Percentiles rank a stretch among this genome's conserved stretches.
These are phyloP conservation scores for Pistacia integerrima DNA, from an alignment of 345 rosid species.

Conservation along the genomic window DNA sequence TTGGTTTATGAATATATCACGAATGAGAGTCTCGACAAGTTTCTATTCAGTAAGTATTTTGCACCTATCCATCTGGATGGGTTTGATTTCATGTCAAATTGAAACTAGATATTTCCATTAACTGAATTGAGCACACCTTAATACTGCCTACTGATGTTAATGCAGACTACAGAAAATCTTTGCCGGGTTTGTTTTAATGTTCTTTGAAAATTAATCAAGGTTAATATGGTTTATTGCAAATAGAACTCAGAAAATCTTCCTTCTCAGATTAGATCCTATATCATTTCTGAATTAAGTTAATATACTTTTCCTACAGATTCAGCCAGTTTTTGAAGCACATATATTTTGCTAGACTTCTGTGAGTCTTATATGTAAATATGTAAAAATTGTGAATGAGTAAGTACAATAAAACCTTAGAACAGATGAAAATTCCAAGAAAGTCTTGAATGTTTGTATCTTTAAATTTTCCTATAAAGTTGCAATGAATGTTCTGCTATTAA, in stretches of 20 bases:
- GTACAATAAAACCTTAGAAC: background rate
- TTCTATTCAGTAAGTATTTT: slow-evolving; percentile 78
- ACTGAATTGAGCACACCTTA: background rate
- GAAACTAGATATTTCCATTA: background rate
- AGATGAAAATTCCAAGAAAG: background rate
- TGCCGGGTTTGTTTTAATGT: background rate
- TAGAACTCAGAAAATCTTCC: no score
- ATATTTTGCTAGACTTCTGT: background rate
- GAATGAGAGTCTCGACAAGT: slow-evolving; percentile 92
- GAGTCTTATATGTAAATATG: background rate
- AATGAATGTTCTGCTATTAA: background rate
- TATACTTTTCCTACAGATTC: no score
- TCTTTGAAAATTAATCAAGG: background rate
- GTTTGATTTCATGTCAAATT: background rate
- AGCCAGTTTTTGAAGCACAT: background rate
- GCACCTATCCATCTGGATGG: background rate
- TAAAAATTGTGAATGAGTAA: background rate
- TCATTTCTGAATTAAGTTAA: no score
- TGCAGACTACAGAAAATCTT: slow-evolving; percentile 4
- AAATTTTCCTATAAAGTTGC: background rate
- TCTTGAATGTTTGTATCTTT: background rate
- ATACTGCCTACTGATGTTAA: slow-evolving; percentile 3
- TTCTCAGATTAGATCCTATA: no score
- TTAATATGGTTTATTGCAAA: background rate
- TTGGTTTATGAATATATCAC: slow-evolving; percentile 84